Percentiles rank a stretch among this genome's conserved stretches.
These are phyloP conservation scores for Falciphora oryzae DNA, from an alignment of 2,329 filamentous ascomycete genomes.

Conservation along the genomic window DNA sequence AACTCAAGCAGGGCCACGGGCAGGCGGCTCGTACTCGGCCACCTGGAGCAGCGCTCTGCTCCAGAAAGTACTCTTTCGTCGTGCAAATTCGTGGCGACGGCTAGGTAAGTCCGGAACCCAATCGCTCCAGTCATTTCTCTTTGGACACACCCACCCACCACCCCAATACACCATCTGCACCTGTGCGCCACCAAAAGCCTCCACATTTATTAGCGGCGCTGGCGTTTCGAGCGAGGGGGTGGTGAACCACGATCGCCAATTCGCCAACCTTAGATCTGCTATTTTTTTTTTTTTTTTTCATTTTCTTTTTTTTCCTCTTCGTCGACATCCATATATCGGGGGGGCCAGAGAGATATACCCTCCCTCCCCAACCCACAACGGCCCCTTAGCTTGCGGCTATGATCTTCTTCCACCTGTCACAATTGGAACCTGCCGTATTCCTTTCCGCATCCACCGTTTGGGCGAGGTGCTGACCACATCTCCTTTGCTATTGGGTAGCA, in stretches of 20 bases:
- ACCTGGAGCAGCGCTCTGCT: not conserved
- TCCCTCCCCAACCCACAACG: not conserved
- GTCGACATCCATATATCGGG: not conserved
- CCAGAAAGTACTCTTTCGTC: not conserved
- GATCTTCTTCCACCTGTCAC: not conserved
- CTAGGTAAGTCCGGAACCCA: not conserved
- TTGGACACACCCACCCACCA: not conserved
- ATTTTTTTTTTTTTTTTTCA: not conserved
- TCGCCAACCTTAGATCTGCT: not conserved
- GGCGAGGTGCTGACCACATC: not conserved
- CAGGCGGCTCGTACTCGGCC: not conserved
- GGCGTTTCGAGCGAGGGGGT: slow-evolving; percentile 1
- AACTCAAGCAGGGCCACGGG: not conserved
- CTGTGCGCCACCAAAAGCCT: slow-evolving; percentile 10
- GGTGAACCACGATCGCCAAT: not conserved
- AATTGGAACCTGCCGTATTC: not conserved
- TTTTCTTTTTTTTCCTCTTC: not conserved
- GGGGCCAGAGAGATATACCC: not conserved
- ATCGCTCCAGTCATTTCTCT: too few relatives aligned
- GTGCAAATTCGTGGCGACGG: not conserved
- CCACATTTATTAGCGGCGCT: slow-evolving; percentile 2
- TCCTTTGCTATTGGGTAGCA: not conserved
- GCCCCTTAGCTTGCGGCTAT: not conserved
- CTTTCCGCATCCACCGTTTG: not conserved
- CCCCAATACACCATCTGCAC: slow-evolving; percentile 8